phyloP scores from a whole-genome alignment of 2,329 filamentous ascomycete genomes.

The Aspergillus calidoustus region DNA sequence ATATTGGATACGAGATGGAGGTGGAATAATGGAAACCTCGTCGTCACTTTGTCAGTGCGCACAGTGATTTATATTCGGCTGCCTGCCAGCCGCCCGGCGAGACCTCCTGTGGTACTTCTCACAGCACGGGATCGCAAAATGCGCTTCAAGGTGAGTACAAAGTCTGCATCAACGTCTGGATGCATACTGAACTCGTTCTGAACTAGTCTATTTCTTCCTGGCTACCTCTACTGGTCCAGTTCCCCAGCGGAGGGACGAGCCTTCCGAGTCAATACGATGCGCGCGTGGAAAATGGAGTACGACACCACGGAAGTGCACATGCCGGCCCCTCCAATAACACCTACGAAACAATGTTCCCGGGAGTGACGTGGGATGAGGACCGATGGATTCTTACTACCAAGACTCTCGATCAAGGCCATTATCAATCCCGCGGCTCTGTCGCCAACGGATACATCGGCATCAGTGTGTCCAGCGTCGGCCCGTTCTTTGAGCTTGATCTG shows the following conservation, averaged over 20 bases:
- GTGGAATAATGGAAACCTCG: slow-evolving; percentile 2
- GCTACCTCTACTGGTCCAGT: slow-evolving; percentile 15
- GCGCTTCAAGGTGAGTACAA: slow-evolving; percentile 19
- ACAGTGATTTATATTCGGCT: slow-evolving; percentile 1
- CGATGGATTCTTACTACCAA: slow-evolving; percentile 62
- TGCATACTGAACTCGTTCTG: neutral
- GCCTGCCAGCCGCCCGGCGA: neutral
- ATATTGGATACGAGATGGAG: slow-evolving; percentile 20
- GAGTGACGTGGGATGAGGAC: slow-evolving; percentile 63
- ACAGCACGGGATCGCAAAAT: slow-evolving; percentile 16
- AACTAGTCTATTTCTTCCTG: slow-evolving; percentile 14
- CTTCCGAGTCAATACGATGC: slow-evolving; percentile 7
- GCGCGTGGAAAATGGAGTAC: slow-evolving; percentile 23
- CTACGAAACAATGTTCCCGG: slow-evolving; percentile 56
- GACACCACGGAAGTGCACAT: slow-evolving; percentile 13
- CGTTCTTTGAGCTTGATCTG: slow-evolving; percentile 64
- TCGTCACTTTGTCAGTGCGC: neutral
- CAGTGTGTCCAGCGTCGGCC: slow-evolving; percentile 65
- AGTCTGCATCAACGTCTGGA: too few species aligned
- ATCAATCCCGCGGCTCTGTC: slow-evolving; percentile 63
- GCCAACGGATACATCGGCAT: slow-evolving; percentile 70
- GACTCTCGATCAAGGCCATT: slow-evolving; percentile 60
- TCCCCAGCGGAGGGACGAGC: slow-evolving; percentile 10
- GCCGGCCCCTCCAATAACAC: slow-evolving; percentile 28
- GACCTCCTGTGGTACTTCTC: neutral